These are phyloP conservation scores for Lasiodiplodia theobromae DNA, from an alignment of 2,329 filamentous ascomycete species.

Conservation along the genomic window DNA sequence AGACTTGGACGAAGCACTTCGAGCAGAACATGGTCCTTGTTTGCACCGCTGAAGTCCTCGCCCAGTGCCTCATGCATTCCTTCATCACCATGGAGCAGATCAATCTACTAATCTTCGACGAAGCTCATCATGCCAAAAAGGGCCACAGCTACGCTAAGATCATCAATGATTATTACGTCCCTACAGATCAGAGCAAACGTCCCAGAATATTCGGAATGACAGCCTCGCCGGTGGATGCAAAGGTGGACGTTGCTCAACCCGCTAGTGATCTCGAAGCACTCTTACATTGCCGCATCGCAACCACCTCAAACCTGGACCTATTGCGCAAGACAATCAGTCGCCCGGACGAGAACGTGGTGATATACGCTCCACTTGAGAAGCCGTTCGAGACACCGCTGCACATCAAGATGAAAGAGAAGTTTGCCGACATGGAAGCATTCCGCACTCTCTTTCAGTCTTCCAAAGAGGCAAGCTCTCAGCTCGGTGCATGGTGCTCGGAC, in stretches of 20 bases:
- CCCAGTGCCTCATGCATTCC: constrained; percentile 77
- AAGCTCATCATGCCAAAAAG: constrained; percentile 95
- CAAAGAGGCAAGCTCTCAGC: constrained; percentile 65
- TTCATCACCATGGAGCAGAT: constrained; percentile 83
- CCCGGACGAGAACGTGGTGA: constrained; percentile 65
- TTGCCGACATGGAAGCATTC: constrained; percentile 62
- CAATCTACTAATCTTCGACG: constrained; percentile 92
- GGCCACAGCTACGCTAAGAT: constrained; percentile 88
- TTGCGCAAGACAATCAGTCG: constrained; percentile 65
- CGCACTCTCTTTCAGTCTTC: constrained; percentile 66
- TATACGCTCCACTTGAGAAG: constrained; percentile 60
- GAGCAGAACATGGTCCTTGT: constrained; percentile 81
- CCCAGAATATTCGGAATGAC: constrained; percentile 96
- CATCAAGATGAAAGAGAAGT: constrained; percentile 60
- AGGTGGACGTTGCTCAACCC: constrained; percentile 73
- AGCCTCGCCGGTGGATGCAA: constrained; percentile 89
- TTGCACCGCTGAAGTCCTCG: constrained; percentile 88
- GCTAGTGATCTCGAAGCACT: constrained; percentile 76
- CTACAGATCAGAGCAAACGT: constrained; percentile 55
- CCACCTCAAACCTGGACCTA: constrained; percentile 68
- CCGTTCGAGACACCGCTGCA: constrained; percentile 72
- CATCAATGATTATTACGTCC: constrained; percentile 83
- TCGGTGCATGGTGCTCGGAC: constrained; percentile 88
- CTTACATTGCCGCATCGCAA: constrained; percentile 83
- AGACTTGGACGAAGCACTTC: constrained; percentile 66